A percentile compares a stretch with the other conserved stretches of the same genome.
These are phyloP conservation scores for Russula abietina DNA, from an alignment of 768 basidiomycete species.

Conservation along the genomic window DNA sequence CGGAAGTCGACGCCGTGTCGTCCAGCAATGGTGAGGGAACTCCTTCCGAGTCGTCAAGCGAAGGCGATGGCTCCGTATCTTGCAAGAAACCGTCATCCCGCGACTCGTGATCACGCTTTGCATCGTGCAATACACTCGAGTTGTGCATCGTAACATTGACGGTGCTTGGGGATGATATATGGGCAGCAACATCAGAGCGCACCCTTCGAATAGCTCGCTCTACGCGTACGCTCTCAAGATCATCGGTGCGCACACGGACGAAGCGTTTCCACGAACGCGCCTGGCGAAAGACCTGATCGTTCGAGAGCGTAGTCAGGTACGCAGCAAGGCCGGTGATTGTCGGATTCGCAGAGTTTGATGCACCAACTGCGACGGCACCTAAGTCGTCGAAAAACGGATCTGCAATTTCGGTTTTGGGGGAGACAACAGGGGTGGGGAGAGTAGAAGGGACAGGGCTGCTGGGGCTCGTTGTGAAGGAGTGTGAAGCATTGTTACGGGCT, in stretches of 20 bases:
- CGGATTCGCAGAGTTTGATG: constrained; percentile 29
- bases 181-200: constrained; percentile 75
- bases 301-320: constrained; percentile 75
- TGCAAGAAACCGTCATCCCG: constrained; percentile 21
- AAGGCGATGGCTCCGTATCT: constrained; percentile 12
- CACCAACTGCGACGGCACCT: constrained; percentile 24
- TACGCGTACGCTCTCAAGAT: constrained; percentile 79
- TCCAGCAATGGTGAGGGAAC: neutral
- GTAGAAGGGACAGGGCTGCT: constrained; percentile 33
- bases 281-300: constrained; percentile 54
- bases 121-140: constrained; percentile 15
- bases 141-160: constrained; percentile 23
- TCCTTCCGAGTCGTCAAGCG: constrained; percentile 19
- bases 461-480: constrained; percentile 20
- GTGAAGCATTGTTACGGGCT: constrained; percentile 32
- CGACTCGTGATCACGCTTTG: constrained; percentile 15
- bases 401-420: constrained; percentile 49
- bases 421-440: constrained; percentile 41
- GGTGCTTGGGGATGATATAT: constrained; percentile 38
- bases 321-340: constrained; percentile 59
- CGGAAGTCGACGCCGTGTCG: constrained; percentile 25
- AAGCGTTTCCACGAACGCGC: constrained; percentile 79
- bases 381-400: constrained; percentile 52
- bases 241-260: constrained; percentile 78
- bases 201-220: constrained; percentile 87